Conservation (phyloP, 2,329 filamentous ascomycete genomes). For the Xylariales sp. region DNA sequence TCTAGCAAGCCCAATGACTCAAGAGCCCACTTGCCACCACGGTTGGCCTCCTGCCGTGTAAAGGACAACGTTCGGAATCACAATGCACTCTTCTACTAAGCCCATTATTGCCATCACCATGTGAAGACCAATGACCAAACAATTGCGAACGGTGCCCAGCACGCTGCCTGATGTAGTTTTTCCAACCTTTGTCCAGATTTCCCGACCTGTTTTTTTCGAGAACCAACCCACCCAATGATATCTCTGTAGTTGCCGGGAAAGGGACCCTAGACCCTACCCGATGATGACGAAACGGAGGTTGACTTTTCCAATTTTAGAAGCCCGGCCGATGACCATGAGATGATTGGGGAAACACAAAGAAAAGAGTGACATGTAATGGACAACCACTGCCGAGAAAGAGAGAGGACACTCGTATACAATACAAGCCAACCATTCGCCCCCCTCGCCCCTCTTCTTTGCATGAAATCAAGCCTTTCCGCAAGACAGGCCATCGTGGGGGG, state of each 20-base stretch:
- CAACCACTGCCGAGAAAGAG: not conserved
- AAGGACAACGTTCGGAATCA: not conserved
- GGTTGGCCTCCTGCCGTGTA: too few relatives aligned
- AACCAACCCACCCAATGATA: not conserved
- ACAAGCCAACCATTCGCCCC: not conserved
- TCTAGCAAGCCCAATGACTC: conserved; percentile 1
- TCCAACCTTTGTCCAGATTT: too few relatives aligned
- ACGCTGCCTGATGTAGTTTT: not conserved
- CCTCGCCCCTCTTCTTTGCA: not conserved
- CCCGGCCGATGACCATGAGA: not conserved
- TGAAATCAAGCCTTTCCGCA: not conserved
- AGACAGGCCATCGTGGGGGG: not conserved
- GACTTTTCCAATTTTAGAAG: conserved; percentile 1
- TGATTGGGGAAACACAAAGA: conserved; percentile 4
- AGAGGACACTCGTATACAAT: not conserved
- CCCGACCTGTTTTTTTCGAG: not conserved
- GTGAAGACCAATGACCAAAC: not conserved
- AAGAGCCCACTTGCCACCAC: not conserved
- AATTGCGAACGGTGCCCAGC: not conserved
- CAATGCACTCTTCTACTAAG: conserved; percentile 5
- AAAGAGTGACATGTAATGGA: not conserved
- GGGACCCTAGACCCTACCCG: not conserved
- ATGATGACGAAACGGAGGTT: not conserved
- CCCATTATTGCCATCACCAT: not conserved
- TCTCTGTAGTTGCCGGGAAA: not conserved